These are phyloP conservation scores for Barbatosphaeria neglecta DNA, from an alignment of 495 filamentous ascomycete genomes.

Conservation along the genomic window DNA sequence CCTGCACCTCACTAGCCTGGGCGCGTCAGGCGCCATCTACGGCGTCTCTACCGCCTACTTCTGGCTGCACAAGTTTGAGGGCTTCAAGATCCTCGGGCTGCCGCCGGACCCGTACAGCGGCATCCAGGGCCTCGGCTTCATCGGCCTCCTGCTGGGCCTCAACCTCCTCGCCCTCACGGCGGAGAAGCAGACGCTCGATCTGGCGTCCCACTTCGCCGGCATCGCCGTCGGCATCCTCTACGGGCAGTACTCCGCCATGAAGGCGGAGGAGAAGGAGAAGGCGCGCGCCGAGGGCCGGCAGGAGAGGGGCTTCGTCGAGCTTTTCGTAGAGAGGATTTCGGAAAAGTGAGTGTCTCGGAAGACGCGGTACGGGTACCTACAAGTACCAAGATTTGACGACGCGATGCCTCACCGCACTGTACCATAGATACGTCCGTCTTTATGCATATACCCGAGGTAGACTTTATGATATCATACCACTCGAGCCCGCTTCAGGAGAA, in stretches of 20 bases:
- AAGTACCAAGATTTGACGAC: too few relatives aligned
- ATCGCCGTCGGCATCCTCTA: constrained; percentile 38
- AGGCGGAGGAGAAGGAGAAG: background rate
- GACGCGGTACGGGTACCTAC: too few relatives aligned
- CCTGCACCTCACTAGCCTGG: constrained; percentile 37
- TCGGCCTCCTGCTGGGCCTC: constrained; percentile 31
- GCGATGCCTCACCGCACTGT: too few relatives aligned
- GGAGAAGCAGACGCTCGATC: constrained; percentile 37
- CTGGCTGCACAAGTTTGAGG: constrained; percentile 46
- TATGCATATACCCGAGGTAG: too few relatives aligned
- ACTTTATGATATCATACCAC: too few relatives aligned
- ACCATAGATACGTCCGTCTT: too few relatives aligned
- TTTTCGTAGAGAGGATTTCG: background rate
- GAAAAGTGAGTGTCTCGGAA: background rate
- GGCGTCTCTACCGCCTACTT: constrained; percentile 60
- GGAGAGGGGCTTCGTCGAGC: background rate
- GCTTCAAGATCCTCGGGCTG: constrained; percentile 39
- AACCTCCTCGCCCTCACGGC: constrained; percentile 35
- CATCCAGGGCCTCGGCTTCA: constrained; percentile 37
- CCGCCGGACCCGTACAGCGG: constrained; percentile 38
- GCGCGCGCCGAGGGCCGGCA: background rate
- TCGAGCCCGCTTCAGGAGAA: too few relatives aligned
- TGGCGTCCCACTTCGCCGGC: constrained; percentile 65
- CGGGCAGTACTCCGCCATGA: constrained; percentile 10
- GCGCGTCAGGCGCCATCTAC: constrained; percentile 62